A percentile compares a stretch with the other conserved stretches of the same genome.
Evolutionary conservation across 805 yeast species (phyloP).

Genomic region (Saccharomycopsis oosterbeekiorum): DNA sequence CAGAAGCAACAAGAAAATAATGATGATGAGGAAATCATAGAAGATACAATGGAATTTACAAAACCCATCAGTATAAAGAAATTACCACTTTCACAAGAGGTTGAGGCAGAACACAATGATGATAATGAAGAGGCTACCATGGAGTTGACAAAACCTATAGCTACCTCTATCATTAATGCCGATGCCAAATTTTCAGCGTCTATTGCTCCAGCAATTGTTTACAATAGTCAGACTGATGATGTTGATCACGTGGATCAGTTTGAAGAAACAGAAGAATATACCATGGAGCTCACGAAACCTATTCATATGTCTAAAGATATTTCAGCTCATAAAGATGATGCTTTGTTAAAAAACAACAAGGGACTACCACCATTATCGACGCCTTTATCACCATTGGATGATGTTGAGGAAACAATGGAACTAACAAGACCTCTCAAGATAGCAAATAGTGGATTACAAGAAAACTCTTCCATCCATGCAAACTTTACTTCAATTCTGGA

Average conservation of each 20-base stretch:
- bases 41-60: conserved; percentile 18
- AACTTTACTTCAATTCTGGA: background rate
- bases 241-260: background rate
- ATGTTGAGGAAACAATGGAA: conserved; percentile 25
- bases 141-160: background rate
- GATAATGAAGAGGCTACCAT: background rate
- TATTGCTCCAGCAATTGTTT: background rate
- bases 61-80: conserved; percentile 4
- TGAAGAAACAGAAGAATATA: conserved; percentile 7
- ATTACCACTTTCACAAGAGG: background rate
- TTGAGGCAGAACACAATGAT: background rate
- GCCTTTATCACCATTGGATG: conserved; percentile 1
- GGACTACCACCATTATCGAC: background rate
- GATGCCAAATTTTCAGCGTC: background rate
- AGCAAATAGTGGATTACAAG: background rate
- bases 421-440: conserved; percentile 19
- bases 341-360: background rate
- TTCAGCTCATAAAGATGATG: background rate
- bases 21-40: conserved; percentile 6
- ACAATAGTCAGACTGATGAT: background rate
- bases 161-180: background rate
- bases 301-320: background rate
- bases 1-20: conserved; percentile 2
- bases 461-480: background rate
- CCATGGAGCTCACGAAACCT: conserved; percentile 18